A percentile compares a stretch with the other conserved stretches of the same genome.
phyloP scores from a whole-genome alignment of 768 basidiomycete genomes.

The Serendipita vermifera region DNA sequence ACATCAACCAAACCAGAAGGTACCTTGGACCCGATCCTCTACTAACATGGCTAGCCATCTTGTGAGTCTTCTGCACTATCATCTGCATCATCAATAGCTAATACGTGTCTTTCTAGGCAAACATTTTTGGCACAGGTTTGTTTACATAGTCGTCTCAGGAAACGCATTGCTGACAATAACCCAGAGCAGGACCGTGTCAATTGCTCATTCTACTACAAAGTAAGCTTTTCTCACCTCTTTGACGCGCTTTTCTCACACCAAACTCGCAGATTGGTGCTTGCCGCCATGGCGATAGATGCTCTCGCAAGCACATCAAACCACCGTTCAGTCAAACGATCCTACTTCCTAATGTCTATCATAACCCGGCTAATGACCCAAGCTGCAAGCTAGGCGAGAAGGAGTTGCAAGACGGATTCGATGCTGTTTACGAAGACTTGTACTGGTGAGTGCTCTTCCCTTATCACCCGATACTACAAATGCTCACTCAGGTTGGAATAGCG shows the following conservation, averaged over 20 bases:
- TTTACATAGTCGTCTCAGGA: constrained; percentile 4
- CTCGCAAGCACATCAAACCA: constrained; percentile 94
- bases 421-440: constrained; percentile 90
- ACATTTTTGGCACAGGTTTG: constrained; percentile 75
- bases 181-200: constrained; percentile 86
- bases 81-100: constrained; percentile 8
- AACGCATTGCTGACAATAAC: neutral
- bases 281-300: constrained; percentile 95
- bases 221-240: constrained; percentile 24
- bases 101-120: constrained; percentile 41
- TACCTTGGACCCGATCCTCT: too few relatives aligned
- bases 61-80: constrained; percentile 30
- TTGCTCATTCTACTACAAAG: constrained; percentile 98
- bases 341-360: constrained; percentile 95
- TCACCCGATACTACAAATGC: too few relatives aligned
- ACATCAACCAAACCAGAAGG: too few relatives aligned
- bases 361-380: constrained; percentile 86
- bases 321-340: constrained; percentile 96
- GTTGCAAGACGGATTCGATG: constrained; percentile 82
- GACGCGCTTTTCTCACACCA: neutral
- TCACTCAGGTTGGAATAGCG: constrained; percentile 27
- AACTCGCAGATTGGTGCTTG: constrained; percentile 85
- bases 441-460: constrained; percentile 30
- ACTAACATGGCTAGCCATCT: constrained; percentile 69
- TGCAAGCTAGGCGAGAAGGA: constrained; percentile 81